Conservation (phyloP, 2,329 filamentous ascomycete species). For the Monosporascus sp. region DNA sequence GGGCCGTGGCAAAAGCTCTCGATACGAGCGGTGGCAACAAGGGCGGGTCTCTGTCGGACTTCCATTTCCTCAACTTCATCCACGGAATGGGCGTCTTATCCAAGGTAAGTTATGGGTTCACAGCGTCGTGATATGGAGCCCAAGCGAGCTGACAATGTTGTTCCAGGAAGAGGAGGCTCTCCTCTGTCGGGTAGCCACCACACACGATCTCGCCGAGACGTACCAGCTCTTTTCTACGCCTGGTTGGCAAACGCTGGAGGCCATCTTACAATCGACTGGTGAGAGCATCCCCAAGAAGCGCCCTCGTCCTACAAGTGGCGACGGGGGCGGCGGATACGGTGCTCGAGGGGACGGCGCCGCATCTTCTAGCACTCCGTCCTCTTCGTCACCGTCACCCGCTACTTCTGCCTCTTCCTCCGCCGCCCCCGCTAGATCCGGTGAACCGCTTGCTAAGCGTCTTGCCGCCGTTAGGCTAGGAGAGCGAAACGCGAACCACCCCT, state of each 20-base stretch:
- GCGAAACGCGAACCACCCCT: slow-evolving; percentile 21
- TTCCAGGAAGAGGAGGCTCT: slow-evolving; percentile 80
- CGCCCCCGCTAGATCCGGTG: slow-evolving; percentile 18
- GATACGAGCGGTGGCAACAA: slow-evolving; percentile 56
- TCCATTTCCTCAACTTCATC: slow-evolving; percentile 88
- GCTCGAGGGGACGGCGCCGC: slow-evolving; percentile 17
- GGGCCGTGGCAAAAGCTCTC: slow-evolving; percentile 62
- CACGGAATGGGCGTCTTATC: slow-evolving; percentile 74
- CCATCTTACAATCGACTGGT: slow-evolving; percentile 94
- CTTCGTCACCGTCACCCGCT: slow-evolving; percentile 10
- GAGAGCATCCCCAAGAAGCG: slow-evolving; percentile 81
- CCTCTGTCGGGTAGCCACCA: slow-evolving; percentile 77
- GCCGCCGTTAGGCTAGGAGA: slow-evolving; percentile 31
- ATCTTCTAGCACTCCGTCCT: slow-evolving; percentile 5
- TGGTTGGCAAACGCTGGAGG: slow-evolving; percentile 90
- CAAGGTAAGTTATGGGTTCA: slow-evolving; percentile 56
- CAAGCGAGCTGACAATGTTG: slow-evolving; percentile 7
- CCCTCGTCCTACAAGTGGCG: slow-evolving; percentile 36
- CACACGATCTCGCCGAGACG: slow-evolving; percentile 73
- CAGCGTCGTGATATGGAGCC: not conserved
- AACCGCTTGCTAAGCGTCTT: slow-evolving; percentile 32
- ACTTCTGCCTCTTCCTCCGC: slow-evolving; percentile 13
- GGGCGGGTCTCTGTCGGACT: slow-evolving; percentile 71
- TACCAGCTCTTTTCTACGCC: slow-evolving; percentile 79
- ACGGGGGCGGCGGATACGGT: slow-evolving; percentile 16